These are phyloP conservation scores for Penicillium sp. DNA, from an alignment of 2,329 filamentous ascomycete genomes.

Conservation along the genomic window DNA sequence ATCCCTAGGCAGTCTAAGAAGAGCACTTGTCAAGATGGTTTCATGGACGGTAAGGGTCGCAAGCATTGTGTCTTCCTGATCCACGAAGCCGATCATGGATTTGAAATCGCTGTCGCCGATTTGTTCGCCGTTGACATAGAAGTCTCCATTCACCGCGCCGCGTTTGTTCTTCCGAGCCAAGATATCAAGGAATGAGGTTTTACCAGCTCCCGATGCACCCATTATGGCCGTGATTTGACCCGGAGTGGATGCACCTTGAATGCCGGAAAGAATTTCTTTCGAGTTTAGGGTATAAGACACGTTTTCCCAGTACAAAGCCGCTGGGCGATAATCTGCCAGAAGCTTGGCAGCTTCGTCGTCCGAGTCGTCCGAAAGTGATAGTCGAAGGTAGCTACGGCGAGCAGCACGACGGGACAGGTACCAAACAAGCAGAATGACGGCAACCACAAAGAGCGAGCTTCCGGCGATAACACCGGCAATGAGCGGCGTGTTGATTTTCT, in stretches of 20 bases:
- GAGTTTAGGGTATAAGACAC: slow-evolving; percentile 85
- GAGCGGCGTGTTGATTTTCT: slow-evolving; percentile 93
- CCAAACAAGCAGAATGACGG: slow-evolving; percentile 80
- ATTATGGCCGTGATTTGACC: slow-evolving; percentile 98
- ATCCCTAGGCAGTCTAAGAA: slow-evolving; percentile 85
- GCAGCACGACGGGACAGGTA: slow-evolving; percentile 77
- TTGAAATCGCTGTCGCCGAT: slow-evolving; percentile 82
- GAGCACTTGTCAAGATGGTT: slow-evolving; percentile 90
- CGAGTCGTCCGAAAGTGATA: slow-evolving; percentile 80
- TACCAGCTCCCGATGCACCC: slow-evolving; percentile 95
- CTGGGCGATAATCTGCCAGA: slow-evolving; percentile 88
- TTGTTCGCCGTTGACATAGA: slow-evolving; percentile 92
- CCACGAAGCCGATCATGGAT: slow-evolving; percentile 92
- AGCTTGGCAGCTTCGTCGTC: slow-evolving; percentile 85
- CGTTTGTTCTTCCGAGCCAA: slow-evolving; percentile 96
- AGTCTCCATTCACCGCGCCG: slow-evolving; percentile 74
- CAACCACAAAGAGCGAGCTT: slow-evolving; percentile 84
- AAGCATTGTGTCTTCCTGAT: slow-evolving; percentile 97
- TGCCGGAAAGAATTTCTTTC: slow-evolving; percentile 77
- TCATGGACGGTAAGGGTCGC: slow-evolving; percentile 96
- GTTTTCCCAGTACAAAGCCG: slow-evolving; percentile 83
- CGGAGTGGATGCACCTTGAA: slow-evolving; percentile 85
- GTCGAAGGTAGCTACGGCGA: slow-evolving; percentile 64
- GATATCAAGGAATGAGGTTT: slow-evolving; percentile 96
- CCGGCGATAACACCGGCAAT: slow-evolving; percentile 92